Evolutionary conservation across 345 rosid species (phyloP), one percentile per base, ranked within the genome.

Genomic region (Brassica incana): DNA sequence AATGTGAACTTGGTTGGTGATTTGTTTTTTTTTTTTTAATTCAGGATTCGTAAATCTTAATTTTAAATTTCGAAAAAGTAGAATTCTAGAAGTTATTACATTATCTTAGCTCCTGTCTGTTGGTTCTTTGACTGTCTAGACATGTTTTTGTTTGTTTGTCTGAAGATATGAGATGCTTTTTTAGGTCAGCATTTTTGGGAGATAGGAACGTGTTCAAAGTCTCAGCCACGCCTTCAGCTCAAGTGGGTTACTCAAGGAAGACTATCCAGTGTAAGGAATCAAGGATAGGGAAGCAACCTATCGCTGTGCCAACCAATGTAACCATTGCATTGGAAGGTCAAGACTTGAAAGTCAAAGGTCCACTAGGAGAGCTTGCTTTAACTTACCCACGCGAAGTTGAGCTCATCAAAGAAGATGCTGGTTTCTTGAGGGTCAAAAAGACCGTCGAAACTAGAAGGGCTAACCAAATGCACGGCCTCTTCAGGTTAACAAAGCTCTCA

Each of bases 391-490:
- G 89, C 25, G 99, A 95, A 86, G 87, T 95, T 50, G 86, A 83
- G 83, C 81, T 90, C 20, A 88, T 86, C 67, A 88, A 82, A 78
- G 90, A 88, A 9, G 99, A 91, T n/a, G 73, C 93, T 2, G 94
- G 97, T 20, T 0, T 75, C 8, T 54, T 93, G 43, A 87, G 85
- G 77, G 91, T 95, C n/a, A 83, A 5, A 68, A 95, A 91, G 74
- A 88, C 98, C 1, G 60, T 86, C 9, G 97, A 95, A 68, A 88
- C 96, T 27, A 83, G 96, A 87, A 91, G 97, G 75, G 99, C 98
- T 45, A 93, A 91, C 81, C 95, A 95, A 85, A 93, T 92, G 97
- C 98, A 93, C 43, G 97, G 99, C 43, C 98, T 95, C 77, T 95
- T 93, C 90, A 95, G 99, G 99, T 93, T 68, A 74, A 81, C 9